Evolutionary conservation across 176 grass and related monocot species (phyloP).

Genomic region (Avena insularis): DNA sequence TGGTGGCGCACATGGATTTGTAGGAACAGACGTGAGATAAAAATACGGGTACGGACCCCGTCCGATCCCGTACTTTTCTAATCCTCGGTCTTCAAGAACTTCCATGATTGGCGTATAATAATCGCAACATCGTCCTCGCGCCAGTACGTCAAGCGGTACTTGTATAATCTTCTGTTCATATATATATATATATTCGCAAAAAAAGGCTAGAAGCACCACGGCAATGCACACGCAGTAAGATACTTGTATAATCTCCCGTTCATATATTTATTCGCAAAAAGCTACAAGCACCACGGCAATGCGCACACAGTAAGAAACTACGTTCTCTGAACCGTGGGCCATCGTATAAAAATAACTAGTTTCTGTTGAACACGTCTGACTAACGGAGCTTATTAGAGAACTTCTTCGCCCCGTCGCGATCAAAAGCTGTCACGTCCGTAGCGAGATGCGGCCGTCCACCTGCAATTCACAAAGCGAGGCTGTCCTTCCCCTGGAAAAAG

Average conservation of each 20-base stretch:
- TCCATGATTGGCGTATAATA: constrained; percentile 57
- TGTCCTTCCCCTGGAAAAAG: constrained; percentile 32
- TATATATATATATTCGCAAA: too few relatives aligned
- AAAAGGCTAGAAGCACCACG: not conserved
- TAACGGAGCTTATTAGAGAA: not conserved
- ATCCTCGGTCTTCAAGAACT: constrained; percentile 11
- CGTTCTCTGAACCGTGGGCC: not conserved
- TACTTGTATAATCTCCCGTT: not conserved
- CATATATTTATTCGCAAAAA: too few relatives aligned
- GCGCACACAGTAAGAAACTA: not conserved
- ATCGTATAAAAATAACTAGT: too few relatives aligned
- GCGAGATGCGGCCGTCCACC: constrained; percentile 13
- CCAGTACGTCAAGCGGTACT: not conserved
- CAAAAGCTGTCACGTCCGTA: constrained; percentile 11
- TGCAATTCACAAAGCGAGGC: constrained; percentile 20
- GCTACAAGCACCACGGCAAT: not conserved
- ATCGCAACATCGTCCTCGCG: not conserved
- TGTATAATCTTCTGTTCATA: not conserved
- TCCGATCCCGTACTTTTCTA: constrained; percentile 51
- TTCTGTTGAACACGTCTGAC: not conserved
- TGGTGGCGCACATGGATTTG: not conserved
- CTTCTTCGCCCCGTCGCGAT: constrained; percentile 25
- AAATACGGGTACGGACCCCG: constrained; percentile 47
- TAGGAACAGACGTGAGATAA: constrained; percentile 20
- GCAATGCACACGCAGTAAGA: not conserved